Evolutionary conservation across 2,329 filamentous ascomycete genomes (phyloP).

Genomic region (Nemania sp.): DNA sequence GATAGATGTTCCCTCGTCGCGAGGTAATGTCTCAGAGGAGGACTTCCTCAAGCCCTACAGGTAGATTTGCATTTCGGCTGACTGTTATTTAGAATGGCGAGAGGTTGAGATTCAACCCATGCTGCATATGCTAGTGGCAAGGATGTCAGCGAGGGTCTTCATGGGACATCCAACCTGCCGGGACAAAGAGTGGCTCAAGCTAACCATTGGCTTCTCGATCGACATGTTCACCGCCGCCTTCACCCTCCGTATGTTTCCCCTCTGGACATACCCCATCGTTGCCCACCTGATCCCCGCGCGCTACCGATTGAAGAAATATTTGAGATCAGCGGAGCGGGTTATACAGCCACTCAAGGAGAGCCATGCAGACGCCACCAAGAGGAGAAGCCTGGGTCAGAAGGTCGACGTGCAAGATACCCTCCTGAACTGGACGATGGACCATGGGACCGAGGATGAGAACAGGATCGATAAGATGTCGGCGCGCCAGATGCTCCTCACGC

Average conservation of each 20-base stretch:
- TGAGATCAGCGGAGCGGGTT: background rate
- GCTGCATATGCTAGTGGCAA: conserved; percentile 21
- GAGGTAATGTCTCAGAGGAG: background rate
- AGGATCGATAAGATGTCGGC: background rate
- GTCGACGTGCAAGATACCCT: conserved; percentile 21
- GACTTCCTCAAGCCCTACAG: background rate
- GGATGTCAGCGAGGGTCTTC: conserved; percentile 25
- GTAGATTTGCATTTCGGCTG: background rate
- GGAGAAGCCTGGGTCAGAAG: background rate
- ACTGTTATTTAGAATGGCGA: conserved; percentile 11
- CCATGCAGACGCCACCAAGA: conserved; percentile 3
- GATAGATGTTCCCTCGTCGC: background rate
- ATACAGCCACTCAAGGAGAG: conserved; percentile 9
- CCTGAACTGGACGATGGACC: conserved; percentile 26
- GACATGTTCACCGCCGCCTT: conserved; percentile 20
- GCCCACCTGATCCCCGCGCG: conserved; percentile 46
- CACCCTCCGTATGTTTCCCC: conserved; percentile 23
- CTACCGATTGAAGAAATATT: conserved; percentile 1
- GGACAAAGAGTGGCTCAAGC: too few species aligned
- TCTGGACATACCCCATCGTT: conserved; percentile 17
- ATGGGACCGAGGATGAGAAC: conserved; percentile 15
- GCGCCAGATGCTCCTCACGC: conserved; percentile 11
- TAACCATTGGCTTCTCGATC: too few species aligned
- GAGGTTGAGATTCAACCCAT: conserved; percentile 13
- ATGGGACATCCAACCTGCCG: conserved; percentile 23